These are phyloP conservation scores for Dissophora globulifera DNA, from an alignment of 192 early-diverging fungal species.

Conservation along the genomic window DNA sequence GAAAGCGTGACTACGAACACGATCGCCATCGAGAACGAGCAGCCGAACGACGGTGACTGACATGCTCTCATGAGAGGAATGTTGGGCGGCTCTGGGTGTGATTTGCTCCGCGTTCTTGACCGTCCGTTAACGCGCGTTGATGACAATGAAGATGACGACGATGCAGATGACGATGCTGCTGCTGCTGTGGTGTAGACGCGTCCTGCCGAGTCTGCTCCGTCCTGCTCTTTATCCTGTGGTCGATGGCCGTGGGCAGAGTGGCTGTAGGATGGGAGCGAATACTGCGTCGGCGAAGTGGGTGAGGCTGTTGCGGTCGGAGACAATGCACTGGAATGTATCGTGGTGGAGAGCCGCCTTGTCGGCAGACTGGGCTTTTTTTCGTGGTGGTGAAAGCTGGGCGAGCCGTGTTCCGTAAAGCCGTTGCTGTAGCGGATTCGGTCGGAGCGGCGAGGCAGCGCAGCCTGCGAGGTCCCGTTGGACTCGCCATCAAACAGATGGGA, in stretches of 20 bases:
- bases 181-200: too few species aligned
- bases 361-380: slow-evolving; percentile 9
- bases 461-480: neutral
- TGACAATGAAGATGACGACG: too few species aligned
- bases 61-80: slow-evolving; percentile 24
- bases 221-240: slow-evolving; percentile 5
- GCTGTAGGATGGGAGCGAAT: slow-evolving; percentile 39
- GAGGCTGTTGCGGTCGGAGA: slow-evolving; percentile 17
- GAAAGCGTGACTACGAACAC: slow-evolving; percentile 40
- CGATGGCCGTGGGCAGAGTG: slow-evolving; percentile 6
- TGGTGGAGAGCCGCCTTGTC: slow-evolving; percentile 28
- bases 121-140: slow-evolving; percentile 13
- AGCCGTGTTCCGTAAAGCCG: slow-evolving; percentile 13
- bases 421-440: slow-evolving; percentile 35
- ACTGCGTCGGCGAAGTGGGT: slow-evolving; percentile 44
- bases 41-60: slow-evolving; percentile 40
- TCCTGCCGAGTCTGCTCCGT: too few species aligned
- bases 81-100: slow-evolving; percentile 35
- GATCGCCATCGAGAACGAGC: slow-evolving; percentile 34
- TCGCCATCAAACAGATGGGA: neutral
- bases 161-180: too few species aligned
- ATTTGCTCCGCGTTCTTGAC: slow-evolving; percentile 49
- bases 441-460: slow-evolving; percentile 10
- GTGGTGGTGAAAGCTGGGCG: slow-evolving; percentile 7
- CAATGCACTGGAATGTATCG: slow-evolving; percentile 17